Evolutionary conservation across 2,329 filamentous ascomycete species (phyloP).

Genomic region (Sporothrix brunneoviolacea): DNA sequence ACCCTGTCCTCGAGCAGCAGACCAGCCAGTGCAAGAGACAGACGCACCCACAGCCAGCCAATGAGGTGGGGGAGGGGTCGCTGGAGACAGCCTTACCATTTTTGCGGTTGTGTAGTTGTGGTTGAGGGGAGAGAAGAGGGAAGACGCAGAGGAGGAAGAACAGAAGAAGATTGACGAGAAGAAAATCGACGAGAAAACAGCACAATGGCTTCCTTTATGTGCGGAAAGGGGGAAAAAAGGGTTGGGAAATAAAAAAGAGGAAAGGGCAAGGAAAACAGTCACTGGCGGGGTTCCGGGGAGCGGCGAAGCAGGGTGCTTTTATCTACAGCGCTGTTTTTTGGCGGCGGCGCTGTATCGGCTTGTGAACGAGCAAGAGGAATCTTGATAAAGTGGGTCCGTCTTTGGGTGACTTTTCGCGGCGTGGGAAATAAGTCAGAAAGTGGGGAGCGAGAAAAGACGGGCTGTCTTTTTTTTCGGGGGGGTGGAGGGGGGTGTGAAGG

Average conservation of each 20-base stretch:
- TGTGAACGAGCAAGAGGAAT: slow-evolving; percentile 11
- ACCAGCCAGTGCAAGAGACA: neutral
- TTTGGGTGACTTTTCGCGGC: slow-evolving; percentile 2
- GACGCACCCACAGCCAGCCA: neutral
- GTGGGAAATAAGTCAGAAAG: slow-evolving; percentile 14
- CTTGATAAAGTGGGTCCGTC: slow-evolving; percentile 7
- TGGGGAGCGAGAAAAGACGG: slow-evolving; percentile 12
- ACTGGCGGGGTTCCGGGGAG: slow-evolving; percentile 16
- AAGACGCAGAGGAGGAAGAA: neutral
- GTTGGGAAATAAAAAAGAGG: slow-evolving; percentile 6
- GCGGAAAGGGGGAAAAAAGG: slow-evolving; percentile 8
- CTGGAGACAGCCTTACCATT: slow-evolving; percentile 15
- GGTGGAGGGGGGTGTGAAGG: neutral
- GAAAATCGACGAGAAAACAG: neutral
- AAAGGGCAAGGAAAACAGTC: neutral
- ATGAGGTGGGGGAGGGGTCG: neutral
- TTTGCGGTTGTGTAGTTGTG: slow-evolving; percentile 8
- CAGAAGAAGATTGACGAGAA: neutral
- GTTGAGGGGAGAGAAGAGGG: neutral
- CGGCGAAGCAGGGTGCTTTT: slow-evolving; percentile 15
- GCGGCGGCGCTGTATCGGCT: slow-evolving; percentile 11
- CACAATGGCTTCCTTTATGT: slow-evolving; percentile 13
- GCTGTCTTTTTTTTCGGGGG: slow-evolving; percentile 8
- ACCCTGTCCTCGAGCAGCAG: neutral
- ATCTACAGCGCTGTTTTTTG: slow-evolving; percentile 10